Conservation (phyloP, 1,284 basidiomycete genomes). For the Fomitopsis pinicola region DNA sequence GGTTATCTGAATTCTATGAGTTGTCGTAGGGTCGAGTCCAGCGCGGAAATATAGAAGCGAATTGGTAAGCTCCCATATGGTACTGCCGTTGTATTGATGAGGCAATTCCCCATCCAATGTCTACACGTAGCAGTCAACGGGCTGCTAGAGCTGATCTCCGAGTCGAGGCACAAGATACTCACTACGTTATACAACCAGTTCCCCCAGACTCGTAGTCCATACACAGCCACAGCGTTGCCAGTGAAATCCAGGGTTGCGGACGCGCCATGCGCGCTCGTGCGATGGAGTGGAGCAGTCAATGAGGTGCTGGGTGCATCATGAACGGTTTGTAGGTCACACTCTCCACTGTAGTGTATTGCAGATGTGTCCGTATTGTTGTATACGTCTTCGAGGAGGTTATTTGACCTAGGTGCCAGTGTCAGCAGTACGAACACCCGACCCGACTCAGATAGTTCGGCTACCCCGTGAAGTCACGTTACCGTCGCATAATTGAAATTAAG, state of each 20-base stretch:
- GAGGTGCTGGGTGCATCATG: slow-evolving; percentile 23
- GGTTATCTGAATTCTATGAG: slow-evolving; percentile 24
- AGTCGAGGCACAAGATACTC: slow-evolving; percentile 4
- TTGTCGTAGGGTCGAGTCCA: slow-evolving; percentile 27
- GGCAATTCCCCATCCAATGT: too few species aligned
- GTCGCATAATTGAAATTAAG: slow-evolving; percentile 20
- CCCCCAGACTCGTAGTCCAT: slow-evolving; percentile 22
- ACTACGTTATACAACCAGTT: slow-evolving; percentile 26
- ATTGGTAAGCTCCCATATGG: slow-evolving; percentile 27
- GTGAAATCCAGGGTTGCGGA: slow-evolving; percentile 25
- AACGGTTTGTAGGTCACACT: slow-evolving; percentile 19
- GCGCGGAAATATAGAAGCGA: too few species aligned
- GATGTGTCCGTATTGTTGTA: slow-evolving; percentile 24
- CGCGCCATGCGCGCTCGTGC: slow-evolving; percentile 18
- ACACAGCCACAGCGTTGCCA: slow-evolving; percentile 23
- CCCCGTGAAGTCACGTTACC: slow-evolving; percentile 10
- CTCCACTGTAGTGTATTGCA: slow-evolving; percentile 22
- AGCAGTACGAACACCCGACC: too few species aligned
- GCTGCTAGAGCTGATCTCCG: too few species aligned
- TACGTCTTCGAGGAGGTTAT: neutral
- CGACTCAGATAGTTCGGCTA: neutral
- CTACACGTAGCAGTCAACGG: too few species aligned
- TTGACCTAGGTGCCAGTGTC: neutral
- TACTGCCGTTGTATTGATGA: slow-evolving; percentile 25
- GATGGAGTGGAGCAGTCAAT: slow-evolving; percentile 24